Conservation (phyloP, 164 flowering plant species). For the Annona squamosa region DNA sequence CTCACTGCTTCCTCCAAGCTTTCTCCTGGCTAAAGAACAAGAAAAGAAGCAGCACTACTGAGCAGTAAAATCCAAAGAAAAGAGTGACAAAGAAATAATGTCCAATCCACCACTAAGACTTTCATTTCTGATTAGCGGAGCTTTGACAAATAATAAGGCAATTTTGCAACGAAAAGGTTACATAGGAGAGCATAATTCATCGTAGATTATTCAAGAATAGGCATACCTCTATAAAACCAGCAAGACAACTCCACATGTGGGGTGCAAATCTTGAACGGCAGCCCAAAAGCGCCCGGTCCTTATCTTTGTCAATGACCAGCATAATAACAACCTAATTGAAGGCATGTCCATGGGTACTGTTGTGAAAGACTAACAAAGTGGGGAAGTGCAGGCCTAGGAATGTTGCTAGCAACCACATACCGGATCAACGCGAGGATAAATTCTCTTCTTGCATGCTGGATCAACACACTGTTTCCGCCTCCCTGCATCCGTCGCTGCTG, state of each 20-base stretch:
- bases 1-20: slow-evolving; percentile 98
- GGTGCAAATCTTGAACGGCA: slow-evolving; percentile 81
- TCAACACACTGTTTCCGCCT: slow-evolving; percentile 74
- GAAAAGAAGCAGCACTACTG: not conserved
- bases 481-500: slow-evolving; percentile 75
- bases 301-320: slow-evolving; percentile 88
- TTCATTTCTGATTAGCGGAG: too few relatives aligned
- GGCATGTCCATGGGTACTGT: not conserved
- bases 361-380: not conserved
- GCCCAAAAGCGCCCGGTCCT: slow-evolving; percentile 79
- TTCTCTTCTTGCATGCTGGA: slow-evolving; percentile 61
- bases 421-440: slow-evolving; percentile 95
- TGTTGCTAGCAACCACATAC: slow-evolving; percentile 25
- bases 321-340: slow-evolving; percentile 82
- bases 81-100: not conserved
- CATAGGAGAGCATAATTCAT: too few relatives aligned
- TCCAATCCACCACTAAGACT: not conserved
- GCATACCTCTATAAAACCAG: slow-evolving; percentile 90
- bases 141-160: too few relatives aligned
- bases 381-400: too few relatives aligned
- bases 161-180: too few relatives aligned
- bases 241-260: slow-evolving; percentile 96
- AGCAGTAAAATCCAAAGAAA: not conserved
- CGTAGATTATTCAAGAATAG: not conserved
- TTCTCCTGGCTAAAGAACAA: slow-evolving; percentile 81